phyloP scores from a whole-genome alignment of 768 basidiomycete species.

The Rhizopogon vinicolor region DNA sequence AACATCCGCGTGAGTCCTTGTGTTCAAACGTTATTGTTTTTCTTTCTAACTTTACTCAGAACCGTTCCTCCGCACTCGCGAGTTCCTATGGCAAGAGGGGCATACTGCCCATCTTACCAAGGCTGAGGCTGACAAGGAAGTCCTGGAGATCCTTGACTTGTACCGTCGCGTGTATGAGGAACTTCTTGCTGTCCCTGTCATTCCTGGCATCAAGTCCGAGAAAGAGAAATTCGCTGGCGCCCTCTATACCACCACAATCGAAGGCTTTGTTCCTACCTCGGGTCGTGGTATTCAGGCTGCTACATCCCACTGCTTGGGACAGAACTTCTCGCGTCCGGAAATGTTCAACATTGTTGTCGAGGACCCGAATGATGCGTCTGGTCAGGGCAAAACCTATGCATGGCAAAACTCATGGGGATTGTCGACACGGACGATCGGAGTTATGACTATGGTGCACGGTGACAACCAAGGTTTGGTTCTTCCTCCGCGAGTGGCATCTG shows the following conservation, averaged over 20 bases:
- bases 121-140: conserved; percentile 86
- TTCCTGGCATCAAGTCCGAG: conserved; percentile 95
- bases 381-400: conserved; percentile 70
- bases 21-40: neutral
- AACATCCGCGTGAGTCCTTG: conserved; percentile 78
- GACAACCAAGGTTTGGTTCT: conserved; percentile 97
- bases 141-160: conserved; percentile 89
- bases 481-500: conserved; percentile 92
- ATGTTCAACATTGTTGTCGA: conserved; percentile 99
- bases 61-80: conserved; percentile 97
- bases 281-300: conserved; percentile 97
- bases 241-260: conserved; percentile 95
- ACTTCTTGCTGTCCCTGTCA: conserved; percentile 94
- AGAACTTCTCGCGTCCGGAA: conserved; percentile 93
- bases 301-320: conserved; percentile 97
- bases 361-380: conserved; percentile 74
- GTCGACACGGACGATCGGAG: conserved; percentile 92
- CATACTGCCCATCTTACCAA: conserved; percentile 94
- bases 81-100: conserved; percentile 99
- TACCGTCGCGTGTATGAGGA: conserved; percentile 97
- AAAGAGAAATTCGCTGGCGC: conserved; percentile 99
- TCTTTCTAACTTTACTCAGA: conserved; percentile 39
- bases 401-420: conserved; percentile 99
- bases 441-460: conserved; percentile 99
- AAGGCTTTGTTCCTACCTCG: conserved; percentile 96